Base-by-base conservation (phyloP, 352 stramenopile genomes). In the Globisporangium acanthophoron region DNA sequence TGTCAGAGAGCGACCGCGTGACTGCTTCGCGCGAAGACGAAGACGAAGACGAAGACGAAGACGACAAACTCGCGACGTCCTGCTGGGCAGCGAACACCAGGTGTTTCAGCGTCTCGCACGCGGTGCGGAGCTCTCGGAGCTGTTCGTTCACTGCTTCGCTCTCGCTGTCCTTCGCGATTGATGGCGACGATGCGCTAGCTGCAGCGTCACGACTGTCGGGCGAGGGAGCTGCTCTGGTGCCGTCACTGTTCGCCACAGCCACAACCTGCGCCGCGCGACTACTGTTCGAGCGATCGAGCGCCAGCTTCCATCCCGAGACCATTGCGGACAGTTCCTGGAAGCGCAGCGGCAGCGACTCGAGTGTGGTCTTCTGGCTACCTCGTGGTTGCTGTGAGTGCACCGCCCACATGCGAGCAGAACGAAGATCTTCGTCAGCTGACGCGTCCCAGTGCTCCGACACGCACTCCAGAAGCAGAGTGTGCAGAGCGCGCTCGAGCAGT, bases 51-150 rank as follows among this genome's bases (percentile, higher is more conserved):
- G 44, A 41, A 21, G 48, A 24, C 18, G 31, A 37, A 6, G 31
- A 31, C 11, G 16, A 5, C 7, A 35, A 21, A 7, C 15, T 16
- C 0, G 61, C 15, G 27, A 78, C 58, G 16, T 82, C 77, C 5
- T 85, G 60, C 27, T 87, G 75, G 35, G 69, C 66, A 13, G 66
- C 67, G 24, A 74, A 63, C 15, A 73, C 57, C 41, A 90, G 47
- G n/a, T 70, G 66, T 50, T 58, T 69, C 3, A 90, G 61, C 7
- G 80, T 90, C 57, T 88, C 78, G 24, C 76, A 77, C 13, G 62
- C 66, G 13, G 67, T 69, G 39, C 70, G 71, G 5, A 85, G 60
- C 24, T 76, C 68, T 13, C 76, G 71, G 0, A 88, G 58, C 8
- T 47, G 54, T 11, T 55, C 56, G 12, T 18, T 29, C 8, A 54